These are phyloP conservation scores for Pseudogymnoascus sp. DNA, from an alignment of 2,329 filamentous ascomycete species.

Conservation along the genomic window DNA sequence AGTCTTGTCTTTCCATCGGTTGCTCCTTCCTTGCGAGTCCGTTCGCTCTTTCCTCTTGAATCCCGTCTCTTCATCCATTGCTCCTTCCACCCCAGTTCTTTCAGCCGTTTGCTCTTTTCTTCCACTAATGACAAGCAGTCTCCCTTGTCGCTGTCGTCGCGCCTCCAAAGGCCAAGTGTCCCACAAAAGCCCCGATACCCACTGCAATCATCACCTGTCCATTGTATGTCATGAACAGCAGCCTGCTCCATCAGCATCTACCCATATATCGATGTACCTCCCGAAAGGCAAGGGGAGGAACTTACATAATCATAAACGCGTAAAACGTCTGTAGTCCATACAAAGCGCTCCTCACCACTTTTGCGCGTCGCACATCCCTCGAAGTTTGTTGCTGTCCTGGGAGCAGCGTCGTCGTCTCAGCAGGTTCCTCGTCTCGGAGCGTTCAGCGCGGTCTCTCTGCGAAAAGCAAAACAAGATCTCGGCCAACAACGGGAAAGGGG, in stretches of 20 bases:
- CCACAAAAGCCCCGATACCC: slow-evolving; percentile 78
- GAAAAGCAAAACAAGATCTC: neutral
- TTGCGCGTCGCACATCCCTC: slow-evolving; percentile 58
- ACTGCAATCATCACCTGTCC: slow-evolving; percentile 95
- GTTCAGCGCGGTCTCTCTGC: slow-evolving; percentile 19
- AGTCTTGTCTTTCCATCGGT: neutral
- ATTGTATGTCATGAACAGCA: slow-evolving; percentile 99
- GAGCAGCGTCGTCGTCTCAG: slow-evolving; percentile 58
- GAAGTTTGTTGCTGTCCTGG: slow-evolving; percentile 66
- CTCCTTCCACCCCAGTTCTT: neutral
- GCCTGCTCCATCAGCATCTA: slow-evolving; percentile 45
- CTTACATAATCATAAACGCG: slow-evolving; percentile 98
- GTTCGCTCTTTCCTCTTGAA: no score
- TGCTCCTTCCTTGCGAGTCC: neutral
- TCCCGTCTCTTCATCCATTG: neutral
- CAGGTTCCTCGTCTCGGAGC: slow-evolving; percentile 30
- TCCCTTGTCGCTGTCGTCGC: slow-evolving; percentile 68
- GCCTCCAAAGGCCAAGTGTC: slow-evolving; percentile 75
- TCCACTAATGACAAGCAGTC: slow-evolving; percentile 78
- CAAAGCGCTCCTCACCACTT: slow-evolving; percentile 70
- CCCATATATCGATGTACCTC: neutral
- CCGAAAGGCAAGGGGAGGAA: slow-evolving; percentile 23
- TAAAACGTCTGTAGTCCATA: slow-evolving; percentile 97
- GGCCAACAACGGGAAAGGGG: neutral
- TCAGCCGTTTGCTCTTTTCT: neutral